Evolutionary conservation across 208 protist genomes (phyloP), one percentile per base, ranked within the genome.

Genomic region (Tetramitus jugosus): DNA sequence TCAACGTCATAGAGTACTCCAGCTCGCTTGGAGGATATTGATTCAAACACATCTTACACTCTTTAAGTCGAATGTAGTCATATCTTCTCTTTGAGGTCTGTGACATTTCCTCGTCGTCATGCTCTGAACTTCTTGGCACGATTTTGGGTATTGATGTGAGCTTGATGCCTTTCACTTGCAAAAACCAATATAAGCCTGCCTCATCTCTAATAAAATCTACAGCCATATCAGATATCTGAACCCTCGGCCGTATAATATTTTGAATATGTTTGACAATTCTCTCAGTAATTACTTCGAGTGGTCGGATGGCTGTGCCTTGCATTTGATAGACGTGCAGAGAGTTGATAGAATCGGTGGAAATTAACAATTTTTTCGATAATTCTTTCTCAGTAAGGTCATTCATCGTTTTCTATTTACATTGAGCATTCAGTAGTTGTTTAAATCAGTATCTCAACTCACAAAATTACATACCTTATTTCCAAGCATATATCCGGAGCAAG

Each of bases 181-280:
- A n/a, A n/a, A 65, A 76, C 71, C 42, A 53, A 42, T 64, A 76
- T 14, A 13, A 4, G 2, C 71, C 71, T 7, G 7, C 17, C 26
- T 76, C 53, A n/a, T 76, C 71, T 76, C 56, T 46, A n/a, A 76
- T 76, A 43, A 76, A 76, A 40, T 76, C 71, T 1, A 40, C 71
- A 61, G 37, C 71, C 6, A 76, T 56, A 29, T 13, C 7, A 35
- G 20, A 17, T 13, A 76, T 56, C 33, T 56, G 20, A 43, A 13
- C 20, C 35, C 33, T 76, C 6, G 35, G 40, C 26, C 53, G 45
- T 3, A 33, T 17, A 56, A 43, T 40, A 64, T 33, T 52, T 52
- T 61, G 26, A 17, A 76, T 35, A 53, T 65, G 43, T 17, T 42
- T 39, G n/a, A 76, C 56, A 37, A 76, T 14, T 6, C 8, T 42